Evolutionary conservation across 1,139 yeast genomes (phyloP).

Genomic region (Saccharomyces hybrid): DNA sequence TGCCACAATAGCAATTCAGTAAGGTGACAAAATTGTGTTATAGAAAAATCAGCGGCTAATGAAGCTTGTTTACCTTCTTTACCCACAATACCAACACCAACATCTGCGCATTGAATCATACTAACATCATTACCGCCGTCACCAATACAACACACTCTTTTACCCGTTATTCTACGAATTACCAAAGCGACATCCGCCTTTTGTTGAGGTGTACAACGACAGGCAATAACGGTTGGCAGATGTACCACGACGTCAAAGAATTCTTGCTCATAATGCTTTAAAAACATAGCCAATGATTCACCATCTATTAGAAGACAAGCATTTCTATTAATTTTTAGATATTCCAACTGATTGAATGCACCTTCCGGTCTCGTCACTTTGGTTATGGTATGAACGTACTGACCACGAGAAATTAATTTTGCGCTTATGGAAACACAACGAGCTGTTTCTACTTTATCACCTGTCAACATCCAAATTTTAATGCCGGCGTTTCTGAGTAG

Average conservation of each 20-base stretch:
- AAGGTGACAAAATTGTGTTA: constrained; percentile 84
- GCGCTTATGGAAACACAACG: constrained; percentile 95
- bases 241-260: constrained; percentile 70
- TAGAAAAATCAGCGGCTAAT: constrained; percentile 91
- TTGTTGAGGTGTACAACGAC: constrained; percentile 98
- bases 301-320: constrained; percentile 90
- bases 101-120: constrained; percentile 98
- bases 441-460: constrained; percentile 98
- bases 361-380: constrained; percentile 51
- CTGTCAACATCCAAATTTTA: constrained; percentile 98
- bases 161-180: constrained; percentile 72
- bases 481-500: constrained; percentile 91
- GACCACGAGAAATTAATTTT: constrained; percentile 86
- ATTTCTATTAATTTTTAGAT: constrained; percentile 54
- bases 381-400: constrained; percentile 81
- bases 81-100: constrained; percentile 98
- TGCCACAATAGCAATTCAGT: constrained; percentile 92
- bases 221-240: constrained; percentile 90
- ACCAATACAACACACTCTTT: constrained; percentile 94
- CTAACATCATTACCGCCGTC: constrained; percentile 99
- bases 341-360: constrained; percentile 71
- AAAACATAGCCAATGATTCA: constrained; percentile 68
- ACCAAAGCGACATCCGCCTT: constrained; percentile 89
- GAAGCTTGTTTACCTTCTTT: constrained; percentile 98
- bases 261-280: constrained; percentile 56